Percentiles rank a stretch among this genome's conserved stretches.
Evolutionary conservation across 1,284 basidiomycete species (phyloP).

Genomic region (Porogramme epimiltina): DNA sequence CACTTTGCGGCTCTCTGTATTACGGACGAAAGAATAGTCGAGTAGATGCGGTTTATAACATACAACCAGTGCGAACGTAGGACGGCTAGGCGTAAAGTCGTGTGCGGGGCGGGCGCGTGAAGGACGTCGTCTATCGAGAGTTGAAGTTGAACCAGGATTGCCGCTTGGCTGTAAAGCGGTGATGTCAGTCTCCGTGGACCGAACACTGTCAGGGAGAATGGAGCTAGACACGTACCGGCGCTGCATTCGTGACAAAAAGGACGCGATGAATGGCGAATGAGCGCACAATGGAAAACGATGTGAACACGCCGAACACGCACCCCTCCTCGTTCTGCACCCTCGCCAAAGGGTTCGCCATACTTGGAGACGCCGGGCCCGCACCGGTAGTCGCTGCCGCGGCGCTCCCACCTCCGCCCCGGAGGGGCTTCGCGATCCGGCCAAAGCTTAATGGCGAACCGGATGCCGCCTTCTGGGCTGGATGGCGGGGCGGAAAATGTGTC

Average conservation of each 20-base stretch:
- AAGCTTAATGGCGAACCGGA: conserved; percentile 75
- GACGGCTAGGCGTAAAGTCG: conserved; percentile 25
- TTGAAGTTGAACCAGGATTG: conserved; percentile 86
- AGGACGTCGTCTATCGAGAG: conserved; percentile 54
- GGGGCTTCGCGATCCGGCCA: conserved; percentile 94
- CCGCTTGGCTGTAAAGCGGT: conserved; percentile 63
- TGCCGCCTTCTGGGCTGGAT: conserved; percentile 76
- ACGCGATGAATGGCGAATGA: conserved; percentile 7
- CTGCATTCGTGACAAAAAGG: conserved; percentile 27
- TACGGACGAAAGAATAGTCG: conserved; percentile 27
- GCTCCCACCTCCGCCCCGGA: conserved; percentile 86
- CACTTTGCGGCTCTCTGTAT: conserved; percentile 30
- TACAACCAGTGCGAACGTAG: conserved; percentile 36
- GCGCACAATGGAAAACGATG: conserved; percentile 17
- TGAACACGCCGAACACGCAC: conserved; percentile 47
- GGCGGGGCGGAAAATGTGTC: conserved; percentile 9
- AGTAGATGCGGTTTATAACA: conserved; percentile 40
- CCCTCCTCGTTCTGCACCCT: conserved; percentile 82
- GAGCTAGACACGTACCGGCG: conserved; percentile 28
- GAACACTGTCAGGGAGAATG: conserved; percentile 10
- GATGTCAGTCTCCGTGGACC: conserved; percentile 14
- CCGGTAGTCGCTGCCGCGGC: conserved; percentile 38
- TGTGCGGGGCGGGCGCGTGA: conserved; percentile 14
- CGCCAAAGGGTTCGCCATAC: conserved; percentile 59
- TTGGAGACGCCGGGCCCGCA: conserved; percentile 46